Conservation (phyloP, 1,284 basidiomycete genomes). For the Exobasidium rhododendri region DNA sequence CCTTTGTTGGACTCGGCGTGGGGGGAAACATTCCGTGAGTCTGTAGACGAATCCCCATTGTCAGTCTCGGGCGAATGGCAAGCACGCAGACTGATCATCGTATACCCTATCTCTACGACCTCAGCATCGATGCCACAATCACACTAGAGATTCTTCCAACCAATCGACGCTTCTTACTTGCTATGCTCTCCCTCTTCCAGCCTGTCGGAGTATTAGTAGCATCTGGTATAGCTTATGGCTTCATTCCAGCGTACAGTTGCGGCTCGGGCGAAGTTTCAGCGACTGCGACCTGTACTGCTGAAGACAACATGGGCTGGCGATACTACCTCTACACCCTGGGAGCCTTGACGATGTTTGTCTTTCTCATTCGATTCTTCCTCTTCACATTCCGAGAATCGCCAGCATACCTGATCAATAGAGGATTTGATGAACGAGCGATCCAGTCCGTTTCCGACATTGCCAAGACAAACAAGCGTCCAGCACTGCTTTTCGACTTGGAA, state of each 20-base stretch:
- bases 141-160: conserved; percentile 44
- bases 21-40: conserved; percentile 40
- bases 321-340: conserved; percentile 48
- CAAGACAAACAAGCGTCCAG: conserved; percentile 50
- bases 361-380: conserved; percentile 45
- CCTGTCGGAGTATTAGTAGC: conserved; percentile 48
- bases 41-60: too few relatives aligned
- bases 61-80: too few relatives aligned
- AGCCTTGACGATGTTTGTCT: conserved; percentile 46
- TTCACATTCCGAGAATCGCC: conserved; percentile 48
- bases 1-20: conserved; percentile 42
- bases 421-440: conserved; percentile 40
- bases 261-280: conserved; percentile 8
- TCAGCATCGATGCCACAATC: conserved; percentile 39
- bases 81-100: not conserved
- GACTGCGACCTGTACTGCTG: conserved; percentile 24
- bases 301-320: conserved; percentile 50
- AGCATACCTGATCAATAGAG: conserved; percentile 40
- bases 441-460: conserved; percentile 33
- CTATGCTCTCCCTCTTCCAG: conserved; percentile 44
- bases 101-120: not conserved
- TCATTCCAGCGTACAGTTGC: conserved; percentile 43
- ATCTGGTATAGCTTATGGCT: conserved; percentile 42
- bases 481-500: conserved; percentile 54
- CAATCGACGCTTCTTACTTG: conserved; percentile 32